These are phyloP conservation scores for Hydnomerulius pinastri DNA, from an alignment of 768 basidiomycete species.

Conservation along the genomic window DNA sequence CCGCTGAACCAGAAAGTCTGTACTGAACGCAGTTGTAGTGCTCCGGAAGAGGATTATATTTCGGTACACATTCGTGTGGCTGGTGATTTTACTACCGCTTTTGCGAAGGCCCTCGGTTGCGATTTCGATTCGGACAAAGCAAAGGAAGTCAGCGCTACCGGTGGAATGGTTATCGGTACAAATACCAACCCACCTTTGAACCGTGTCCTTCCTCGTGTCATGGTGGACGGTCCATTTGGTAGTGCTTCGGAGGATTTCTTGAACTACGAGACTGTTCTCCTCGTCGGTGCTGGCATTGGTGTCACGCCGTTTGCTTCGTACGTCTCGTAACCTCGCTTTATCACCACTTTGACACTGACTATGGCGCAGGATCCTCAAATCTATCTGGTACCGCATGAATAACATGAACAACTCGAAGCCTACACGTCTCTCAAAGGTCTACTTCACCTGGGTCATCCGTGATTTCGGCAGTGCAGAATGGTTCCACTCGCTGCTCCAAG, in stretches of 20 bases:
- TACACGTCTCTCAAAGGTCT: constrained; percentile 87
- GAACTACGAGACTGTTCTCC: constrained; percentile 84
- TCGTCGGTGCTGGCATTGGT: constrained; percentile 95
- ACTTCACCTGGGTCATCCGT: constrained; percentile 95
- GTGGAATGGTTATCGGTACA: constrained; percentile 64
- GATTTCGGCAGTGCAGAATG: constrained; percentile 89
- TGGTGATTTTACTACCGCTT: constrained; percentile 88
- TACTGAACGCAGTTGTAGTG: constrained; percentile 42
- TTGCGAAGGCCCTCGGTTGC: constrained; percentile 83
- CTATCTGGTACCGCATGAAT: constrained; percentile 97
- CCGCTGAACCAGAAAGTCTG: neutral
- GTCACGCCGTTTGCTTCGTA: constrained; percentile 96
- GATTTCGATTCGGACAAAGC: constrained; percentile 64
- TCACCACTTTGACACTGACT: constrained; percentile 3
- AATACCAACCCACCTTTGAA: constrained; percentile 61
- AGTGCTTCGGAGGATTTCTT: constrained; percentile 89
- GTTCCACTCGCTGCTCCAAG: constrained; percentile 93
- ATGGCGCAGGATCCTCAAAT: constrained; percentile 70
- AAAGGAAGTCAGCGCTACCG: constrained; percentile 43
- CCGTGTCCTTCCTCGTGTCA: constrained; percentile 81
- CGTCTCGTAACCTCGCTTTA: constrained; percentile 31
- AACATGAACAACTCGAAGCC: constrained; percentile 72
- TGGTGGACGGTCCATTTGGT: constrained; percentile 97
- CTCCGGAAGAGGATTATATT: constrained; percentile 94
- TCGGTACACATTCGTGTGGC: constrained; percentile 90